Evolutionary conservation across 2,329 filamentous ascomycete genomes (phyloP).

Genomic region (Talaromyces sp.): DNA sequence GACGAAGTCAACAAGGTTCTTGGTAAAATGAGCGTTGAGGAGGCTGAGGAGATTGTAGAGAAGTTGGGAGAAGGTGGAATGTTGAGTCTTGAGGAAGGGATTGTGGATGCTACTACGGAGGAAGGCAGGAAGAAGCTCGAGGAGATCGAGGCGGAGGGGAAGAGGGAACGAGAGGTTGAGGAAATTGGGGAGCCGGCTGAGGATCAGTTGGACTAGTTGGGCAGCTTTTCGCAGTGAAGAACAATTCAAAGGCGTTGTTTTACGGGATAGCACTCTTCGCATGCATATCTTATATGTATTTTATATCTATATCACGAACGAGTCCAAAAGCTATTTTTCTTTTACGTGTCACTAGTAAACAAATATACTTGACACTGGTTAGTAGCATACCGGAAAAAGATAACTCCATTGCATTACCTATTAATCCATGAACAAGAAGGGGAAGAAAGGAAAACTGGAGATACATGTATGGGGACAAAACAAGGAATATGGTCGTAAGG

Average conservation of each 20-base stretch:
- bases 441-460: conserved; percentile 14
- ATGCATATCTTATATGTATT: conserved; percentile 7
- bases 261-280: neutral
- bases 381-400: neutral
- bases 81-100: conserved; percentile 84
- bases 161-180: conserved; percentile 51
- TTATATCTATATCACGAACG: neutral
- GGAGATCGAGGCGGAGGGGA: conserved; percentile 63
- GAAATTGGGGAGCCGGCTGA: conserved; percentile 50
- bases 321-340: neutral
- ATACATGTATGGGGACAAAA: conserved; percentile 14
- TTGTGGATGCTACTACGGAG: conserved; percentile 92
- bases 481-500: conserved; percentile 14
- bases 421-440: conserved; percentile 19
- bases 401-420: conserved; percentile 23
- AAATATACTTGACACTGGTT: neutral
- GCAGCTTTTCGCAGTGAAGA: neutral
- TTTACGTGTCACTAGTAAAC: neutral
- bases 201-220: conserved; percentile 22
- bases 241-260: neutral
- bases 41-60: conserved; percentile 80
- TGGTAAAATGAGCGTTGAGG: conserved; percentile 81
- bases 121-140: conserved; percentile 75
- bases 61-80: conserved; percentile 80
- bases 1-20: conserved; percentile 86